Evolutionary conservation across 176 grass and related monocot species (phyloP).

Genomic region (Poa pratensis): DNA sequence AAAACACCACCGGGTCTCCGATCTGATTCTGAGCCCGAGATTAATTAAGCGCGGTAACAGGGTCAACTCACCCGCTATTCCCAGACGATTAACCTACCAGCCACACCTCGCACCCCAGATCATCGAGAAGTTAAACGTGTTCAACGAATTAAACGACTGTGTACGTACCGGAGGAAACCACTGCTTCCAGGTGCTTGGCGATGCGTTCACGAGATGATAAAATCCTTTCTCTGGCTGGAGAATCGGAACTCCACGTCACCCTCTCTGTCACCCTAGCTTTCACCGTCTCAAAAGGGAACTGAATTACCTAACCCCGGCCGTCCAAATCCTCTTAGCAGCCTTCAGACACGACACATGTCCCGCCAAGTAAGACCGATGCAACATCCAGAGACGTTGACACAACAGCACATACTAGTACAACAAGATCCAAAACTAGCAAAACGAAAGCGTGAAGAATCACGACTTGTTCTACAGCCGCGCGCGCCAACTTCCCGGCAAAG

Average conservation of each 20-base stretch:
- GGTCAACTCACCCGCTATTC: too few relatives aligned
- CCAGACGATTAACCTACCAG: too few relatives aligned
- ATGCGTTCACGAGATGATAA: not conserved
- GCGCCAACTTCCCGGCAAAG: slow-evolving; percentile 18
- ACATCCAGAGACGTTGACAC: not conserved
- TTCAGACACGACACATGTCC: slow-evolving; percentile 8
- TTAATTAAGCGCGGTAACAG: not conserved
- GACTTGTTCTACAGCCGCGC: not conserved
- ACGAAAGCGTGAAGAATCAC: too few relatives aligned
- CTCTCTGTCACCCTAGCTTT: too few relatives aligned
- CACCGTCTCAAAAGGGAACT: too few relatives aligned
- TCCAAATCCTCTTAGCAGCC: not conserved
- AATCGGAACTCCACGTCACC: not conserved
- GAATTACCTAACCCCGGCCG: too few relatives aligned
- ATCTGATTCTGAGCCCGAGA: not conserved
- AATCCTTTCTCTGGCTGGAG: not conserved
- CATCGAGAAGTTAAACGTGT: not conserved
- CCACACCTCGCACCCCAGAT: too few relatives aligned
- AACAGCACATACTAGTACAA: not conserved
- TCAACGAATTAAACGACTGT: too few relatives aligned
- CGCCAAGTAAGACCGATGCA: not conserved
- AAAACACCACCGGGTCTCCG: not conserved
- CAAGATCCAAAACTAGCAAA: not conserved
- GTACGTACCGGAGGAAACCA: not conserved
- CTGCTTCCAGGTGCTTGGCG: not conserved